Conservation (phyloP, 202 grass and related monocot species). For the Panicum virgatum region DNA sequence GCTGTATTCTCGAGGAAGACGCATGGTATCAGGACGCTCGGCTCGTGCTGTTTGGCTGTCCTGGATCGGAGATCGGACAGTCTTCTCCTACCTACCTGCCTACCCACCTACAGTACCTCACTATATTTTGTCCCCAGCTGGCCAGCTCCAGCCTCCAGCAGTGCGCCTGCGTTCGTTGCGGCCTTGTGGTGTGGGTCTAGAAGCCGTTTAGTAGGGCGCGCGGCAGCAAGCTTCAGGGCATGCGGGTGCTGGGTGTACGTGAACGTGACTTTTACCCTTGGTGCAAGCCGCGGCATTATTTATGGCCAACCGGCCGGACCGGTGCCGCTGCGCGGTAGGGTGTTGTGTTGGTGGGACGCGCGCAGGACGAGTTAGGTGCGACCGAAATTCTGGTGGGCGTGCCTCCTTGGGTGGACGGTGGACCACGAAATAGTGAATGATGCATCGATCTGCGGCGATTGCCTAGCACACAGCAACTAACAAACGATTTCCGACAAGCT, state of each 20-base stretch:
- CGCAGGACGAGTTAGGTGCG: slow-evolving; percentile 17
- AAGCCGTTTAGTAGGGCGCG: not conserved
- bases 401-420: too few relatives aligned
- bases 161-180: not conserved
- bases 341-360: not conserved
- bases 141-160: not conserved
- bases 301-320: not conserved
- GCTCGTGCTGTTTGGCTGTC: slow-evolving; percentile 2
- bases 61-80: not conserved
- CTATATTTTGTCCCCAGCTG: slow-evolving; percentile 10
- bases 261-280: not conserved
- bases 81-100: not conserved
- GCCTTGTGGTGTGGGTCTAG: not conserved
- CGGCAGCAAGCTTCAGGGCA: not conserved
- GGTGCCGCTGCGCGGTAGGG: not conserved
- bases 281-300: not conserved
- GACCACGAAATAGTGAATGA: not conserved
- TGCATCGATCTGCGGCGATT: not conserved
- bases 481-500: too few relatives aligned
- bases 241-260: not conserved
- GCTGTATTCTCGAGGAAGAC: not conserved
- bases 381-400: slow-evolving; percentile 38
- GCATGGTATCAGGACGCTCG: not conserved
- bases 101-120: not conserved
- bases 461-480: too few relatives aligned